These are phyloP conservation scores for Raffaelea deltoideospora DNA, from an alignment of 2,329 filamentous ascomycete species.

Conservation along the genomic window DNA sequence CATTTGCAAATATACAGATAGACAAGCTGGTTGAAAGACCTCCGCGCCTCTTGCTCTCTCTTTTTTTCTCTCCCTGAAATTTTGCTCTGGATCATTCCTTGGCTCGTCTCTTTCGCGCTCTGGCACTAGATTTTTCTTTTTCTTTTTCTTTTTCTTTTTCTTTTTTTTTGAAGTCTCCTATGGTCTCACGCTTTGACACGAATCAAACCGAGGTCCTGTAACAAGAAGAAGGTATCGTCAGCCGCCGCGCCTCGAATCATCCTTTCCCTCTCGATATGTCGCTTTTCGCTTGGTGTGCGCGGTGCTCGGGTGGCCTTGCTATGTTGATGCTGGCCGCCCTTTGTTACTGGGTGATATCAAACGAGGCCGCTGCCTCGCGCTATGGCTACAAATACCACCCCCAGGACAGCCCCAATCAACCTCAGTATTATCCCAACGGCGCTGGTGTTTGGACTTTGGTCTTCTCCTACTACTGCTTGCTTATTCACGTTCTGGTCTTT, in stretches of 20 bases:
- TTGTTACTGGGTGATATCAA: slow-evolving; percentile 39
- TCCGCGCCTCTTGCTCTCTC: too few species aligned
- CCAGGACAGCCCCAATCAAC: slow-evolving; percentile 21
- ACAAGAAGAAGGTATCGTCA: too few species aligned
- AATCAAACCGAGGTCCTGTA: too few species aligned
- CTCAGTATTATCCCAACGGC: slow-evolving; percentile 20
- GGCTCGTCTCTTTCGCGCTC: too few species aligned
- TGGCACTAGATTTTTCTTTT: not conserved
- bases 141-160: not conserved
- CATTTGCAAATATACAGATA: too few species aligned
- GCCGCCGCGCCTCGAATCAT: too few species aligned
- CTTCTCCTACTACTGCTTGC: slow-evolving; percentile 49
- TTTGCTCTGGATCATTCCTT: too few species aligned
- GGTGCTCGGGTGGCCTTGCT: slow-evolving; percentile 38
- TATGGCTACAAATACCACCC: slow-evolving; percentile 28
- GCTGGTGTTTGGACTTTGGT: slow-evolving; percentile 34
- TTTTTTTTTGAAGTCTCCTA: not conserved
- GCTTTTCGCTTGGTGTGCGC: slow-evolving; percentile 37
- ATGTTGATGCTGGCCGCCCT: slow-evolving; percentile 33
- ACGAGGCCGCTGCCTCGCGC: slow-evolving; percentile 27
- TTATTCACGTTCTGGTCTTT: slow-evolving; percentile 50
- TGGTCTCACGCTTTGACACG: not conserved
- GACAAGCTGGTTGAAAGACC: too few species aligned
- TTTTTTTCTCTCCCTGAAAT: too few species aligned
- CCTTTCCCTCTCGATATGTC: slow-evolving; percentile 27